Evolutionary conservation across 306 rosid genomes (phyloP), one percentile per base, ranked within the genome.

Genomic region (Pyrus pyrifolia): DNA sequence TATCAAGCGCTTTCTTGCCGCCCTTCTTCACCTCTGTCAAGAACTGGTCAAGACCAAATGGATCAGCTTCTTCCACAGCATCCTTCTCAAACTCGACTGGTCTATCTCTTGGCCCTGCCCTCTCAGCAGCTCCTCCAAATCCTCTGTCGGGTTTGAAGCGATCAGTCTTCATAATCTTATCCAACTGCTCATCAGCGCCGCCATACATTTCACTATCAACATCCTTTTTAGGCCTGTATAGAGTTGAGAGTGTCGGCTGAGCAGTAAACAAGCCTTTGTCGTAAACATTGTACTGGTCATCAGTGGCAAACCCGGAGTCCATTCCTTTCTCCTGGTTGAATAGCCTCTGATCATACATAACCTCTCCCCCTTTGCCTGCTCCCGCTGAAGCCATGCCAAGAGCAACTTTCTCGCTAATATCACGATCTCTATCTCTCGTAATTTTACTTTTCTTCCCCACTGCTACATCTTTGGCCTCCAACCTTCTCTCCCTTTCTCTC

Each of bases 241-340:
- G 68, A 33, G 98, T 91, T 7, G 98, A 91, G 21, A 94, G 92
- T 0, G 96, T 90, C 3, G 98, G 96, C 83, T 88, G 93, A 11
- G 96, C 93, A 45, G 88, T 88, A 67, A 90, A 90, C 87, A 91
- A 81, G 38, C 98, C 98, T 74, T 81, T 80, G 60, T 94, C 97
- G 65, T 94, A 94, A 52, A 94, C 91, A 83, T 94, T 94, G 87
- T 94, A 91, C 70, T 91, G 97, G 83, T 91, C 98, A 85, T 94
- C 97, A 11, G 81, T 87, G 59, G 88, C 90, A 83, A 94, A 91
- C 59, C 97, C 97, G n/a, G 98, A 94, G 10, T 89, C 84, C 72
- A 94, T 91, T 57, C 97, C 98, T 82, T 91, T 90, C 25, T 94
- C 98, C 82, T 94, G 98, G 89, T 91, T 94, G 77, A 94, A 94